Percentiles rank a stretch among this genome's conserved stretches.
Conservation (phyloP, 2,329 filamentous ascomycete genomes). For the Polytolypa hystricis region DNA sequence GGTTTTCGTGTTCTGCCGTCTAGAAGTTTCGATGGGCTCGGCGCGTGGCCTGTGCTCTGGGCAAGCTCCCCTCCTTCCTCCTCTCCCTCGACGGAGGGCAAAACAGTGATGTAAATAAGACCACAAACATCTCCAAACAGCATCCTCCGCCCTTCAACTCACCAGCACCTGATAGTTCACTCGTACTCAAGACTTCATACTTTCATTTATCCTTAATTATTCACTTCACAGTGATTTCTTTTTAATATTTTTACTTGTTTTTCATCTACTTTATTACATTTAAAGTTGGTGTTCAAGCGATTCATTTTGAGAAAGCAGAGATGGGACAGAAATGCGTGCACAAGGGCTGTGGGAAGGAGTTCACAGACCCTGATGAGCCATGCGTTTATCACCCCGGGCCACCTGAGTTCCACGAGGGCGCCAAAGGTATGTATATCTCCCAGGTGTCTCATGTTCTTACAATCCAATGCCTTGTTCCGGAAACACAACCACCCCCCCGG, state of each 20-base stretch:
- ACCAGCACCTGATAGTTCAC: background rate
- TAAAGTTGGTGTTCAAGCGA: background rate
- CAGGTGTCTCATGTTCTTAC: background rate
- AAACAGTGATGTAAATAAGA: too few relatives aligned
- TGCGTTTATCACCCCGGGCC: conserved; percentile 90
- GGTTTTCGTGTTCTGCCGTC: conserved; percentile 2
- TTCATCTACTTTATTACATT: background rate
- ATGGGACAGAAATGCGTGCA: conserved; percentile 70
- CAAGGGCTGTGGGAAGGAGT: conserved; percentile 86
- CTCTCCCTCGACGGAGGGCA: background rate
- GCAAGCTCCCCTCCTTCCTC: background rate
- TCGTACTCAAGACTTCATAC: background rate
- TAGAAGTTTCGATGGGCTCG: conserved; percentile 12
- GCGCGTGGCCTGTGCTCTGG: background rate
- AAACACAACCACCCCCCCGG: too few relatives aligned
- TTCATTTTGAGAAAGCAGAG: conserved; percentile 1
- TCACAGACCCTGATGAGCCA: conserved; percentile 67
- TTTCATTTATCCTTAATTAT: too few relatives aligned
- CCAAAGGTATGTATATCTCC: conserved; percentile 63
- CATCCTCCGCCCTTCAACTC: too few relatives aligned
- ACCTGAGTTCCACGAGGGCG: conserved; percentile 92
- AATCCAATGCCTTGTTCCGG: too few relatives aligned
- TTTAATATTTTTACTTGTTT: background rate
- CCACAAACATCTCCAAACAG: too few relatives aligned
- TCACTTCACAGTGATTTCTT: background rate